These are phyloP conservation scores for Orbilia ellipsospora DNA, from an alignment of 2,329 filamentous ascomycete genomes.

Conservation along the genomic window DNA sequence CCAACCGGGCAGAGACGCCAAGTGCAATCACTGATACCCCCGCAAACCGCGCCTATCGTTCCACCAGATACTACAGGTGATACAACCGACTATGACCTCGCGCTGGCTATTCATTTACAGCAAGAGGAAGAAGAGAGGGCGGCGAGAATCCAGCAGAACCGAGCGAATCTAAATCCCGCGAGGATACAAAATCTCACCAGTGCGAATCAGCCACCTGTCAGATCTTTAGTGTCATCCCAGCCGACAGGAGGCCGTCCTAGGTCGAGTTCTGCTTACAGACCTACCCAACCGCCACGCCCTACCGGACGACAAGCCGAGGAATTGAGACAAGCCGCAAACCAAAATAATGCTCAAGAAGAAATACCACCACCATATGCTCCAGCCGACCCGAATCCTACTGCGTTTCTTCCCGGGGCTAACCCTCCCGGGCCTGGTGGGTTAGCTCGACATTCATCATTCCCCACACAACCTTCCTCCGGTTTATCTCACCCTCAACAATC, in stretches of 20 bases:
- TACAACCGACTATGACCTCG: conserved; percentile 74
- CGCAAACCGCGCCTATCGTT: conserved; percentile 88
- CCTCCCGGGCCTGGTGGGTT: conserved; percentile 37
- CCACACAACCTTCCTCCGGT: conserved; percentile 14
- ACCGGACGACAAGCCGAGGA: conserved; percentile 45
- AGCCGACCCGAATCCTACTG: conserved; percentile 46
- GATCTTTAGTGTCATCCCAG: conserved; percentile 36
- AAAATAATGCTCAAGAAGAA: conserved; percentile 17
- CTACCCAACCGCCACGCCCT: conserved; percentile 40
- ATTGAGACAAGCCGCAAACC: conserved; percentile 35
- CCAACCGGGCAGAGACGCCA: conserved; percentile 21
- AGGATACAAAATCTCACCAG: conserved; percentile 40
- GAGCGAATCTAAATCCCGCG: conserved; percentile 37
- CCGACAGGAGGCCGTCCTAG: conserved; percentile 30
- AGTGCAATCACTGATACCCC: conserved; percentile 50
- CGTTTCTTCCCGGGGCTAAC: conserved; percentile 16
- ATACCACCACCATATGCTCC: conserved; percentile 46
- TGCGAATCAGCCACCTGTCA: conserved; percentile 36
- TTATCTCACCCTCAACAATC: conserved; percentile 20
- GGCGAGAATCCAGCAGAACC: conserved; percentile 63
- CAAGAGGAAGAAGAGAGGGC: conserved; percentile 86
- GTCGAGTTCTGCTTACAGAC: conserved; percentile 37
- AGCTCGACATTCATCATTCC: conserved; percentile 43
- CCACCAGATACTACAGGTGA: conserved; percentile 54
- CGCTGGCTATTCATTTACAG: conserved; percentile 89